Base-by-base conservation (phyloP, 371 early-diverging fungal species). In the Mucor mucedo region DNA sequence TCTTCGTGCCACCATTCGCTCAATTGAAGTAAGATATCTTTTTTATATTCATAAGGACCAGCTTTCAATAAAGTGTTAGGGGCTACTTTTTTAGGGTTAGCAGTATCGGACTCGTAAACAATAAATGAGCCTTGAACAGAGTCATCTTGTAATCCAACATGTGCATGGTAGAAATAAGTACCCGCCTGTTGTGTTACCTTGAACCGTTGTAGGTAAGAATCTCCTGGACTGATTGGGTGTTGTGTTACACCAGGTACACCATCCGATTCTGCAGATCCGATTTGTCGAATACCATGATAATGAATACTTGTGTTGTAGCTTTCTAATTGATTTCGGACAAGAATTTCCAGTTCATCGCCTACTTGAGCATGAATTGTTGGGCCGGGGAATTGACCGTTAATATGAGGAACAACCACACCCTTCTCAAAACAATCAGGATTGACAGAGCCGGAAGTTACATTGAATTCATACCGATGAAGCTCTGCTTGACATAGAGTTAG, bases 361-460 rank as follows among this genome's bases (percentile, higher is more conserved):
- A 60, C 45, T 16, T 59, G 66, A 1, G 68, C 79, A 11, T 71
- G 49, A 7, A 86, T 69, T 1, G 73, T 41, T 4, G 86, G 86
- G 7, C 78, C 86, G 9, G 81, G 84, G 41, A 79, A 82, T 57
- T 78, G 74, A 10, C 78, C 78, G 47, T 86, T 86, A 55, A 84
- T 62, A 6, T 69, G 40, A 11, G 77, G 65, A 2, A 60, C 61
- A 1, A 27, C 32, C 28, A 53, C 65, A 0, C 62, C 54, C 16
- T 38, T 28, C 1, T 5, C 33, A 29, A 60, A 39, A 29, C 80
- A 80, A 47, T 80, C 80, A 14, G 80, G 80, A 29, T 79, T 79
- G 2, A 74, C 11, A 1, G 27, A 2, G 0, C 16, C 30, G 2
- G 48, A 50, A 35, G 59, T 53, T 6, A 68, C 38, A 13, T 62